A percentile compares a stretch with the other conserved stretches of the same genome.
Conservation (phyloP, 345 rosid species). For the Brassica carinata region DNA sequence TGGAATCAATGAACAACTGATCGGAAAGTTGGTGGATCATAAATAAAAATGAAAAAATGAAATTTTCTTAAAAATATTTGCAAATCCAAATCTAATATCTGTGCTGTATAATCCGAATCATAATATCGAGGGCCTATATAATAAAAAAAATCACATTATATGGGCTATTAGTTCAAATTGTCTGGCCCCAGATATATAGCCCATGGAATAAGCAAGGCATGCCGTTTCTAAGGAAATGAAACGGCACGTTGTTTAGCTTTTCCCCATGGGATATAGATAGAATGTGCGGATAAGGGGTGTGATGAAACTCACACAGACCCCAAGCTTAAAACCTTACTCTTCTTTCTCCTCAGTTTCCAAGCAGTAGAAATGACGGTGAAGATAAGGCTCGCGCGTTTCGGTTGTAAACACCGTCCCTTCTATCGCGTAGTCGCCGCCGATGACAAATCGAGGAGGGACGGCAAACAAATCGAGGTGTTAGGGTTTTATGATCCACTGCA, state of each 20-base stretch:
- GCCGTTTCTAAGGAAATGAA: background rate
- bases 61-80: no score
- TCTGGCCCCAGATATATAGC: background rate
- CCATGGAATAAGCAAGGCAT: background rate
- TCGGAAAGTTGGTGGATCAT: no score
- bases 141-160: background rate
- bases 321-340: background rate
- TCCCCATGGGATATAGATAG: background rate
- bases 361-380: constrained; percentile 60
- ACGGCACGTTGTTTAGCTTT: background rate
- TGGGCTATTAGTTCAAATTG: background rate
- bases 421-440: constrained; percentile 79
- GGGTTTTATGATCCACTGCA: constrained; percentile 84
- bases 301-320: background rate
- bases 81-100: no score
- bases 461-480: constrained; percentile 79
- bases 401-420: constrained; percentile 75
- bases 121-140: no score
- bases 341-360: background rate
- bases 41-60: no score
- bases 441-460: constrained; percentile 84
- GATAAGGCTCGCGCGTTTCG: constrained; percentile 72
- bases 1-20: background rate
- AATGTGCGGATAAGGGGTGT: background rate
- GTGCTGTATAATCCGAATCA: no score